Base-by-base conservation (phyloP, 208 protist species). In the Acanthamoeba triangularis region DNA sequence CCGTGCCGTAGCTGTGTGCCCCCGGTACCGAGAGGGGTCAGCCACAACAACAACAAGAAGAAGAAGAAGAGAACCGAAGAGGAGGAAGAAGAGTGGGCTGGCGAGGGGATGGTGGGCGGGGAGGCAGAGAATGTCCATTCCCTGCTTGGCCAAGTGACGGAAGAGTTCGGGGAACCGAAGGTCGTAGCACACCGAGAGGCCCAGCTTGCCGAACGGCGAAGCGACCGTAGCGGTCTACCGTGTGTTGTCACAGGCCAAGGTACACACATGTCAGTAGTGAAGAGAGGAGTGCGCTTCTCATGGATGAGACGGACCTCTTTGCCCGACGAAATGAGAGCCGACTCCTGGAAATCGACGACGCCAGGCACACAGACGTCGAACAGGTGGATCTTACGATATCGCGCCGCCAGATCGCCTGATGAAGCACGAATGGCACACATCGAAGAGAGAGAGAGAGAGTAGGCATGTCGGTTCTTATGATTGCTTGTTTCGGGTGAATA, bases 301-400 rank as follows among this genome's bases (percentile, higher is more conserved):
- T 10, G 35, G 1, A 37, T 76, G 72, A 41, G 72, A 28, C 54
- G n/a, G 28, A 67, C 52, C 52, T 90, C 20, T 23, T 65, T 63
- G 30, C 52, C 82, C 3, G 54, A 90, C 20, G 52, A 90, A 49
- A 65, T 90, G 10, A 59, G 54, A 4, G 82, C 54, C n/a, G 82
- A 90, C 30, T 90, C 52, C 35, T 90, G 56, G 37, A 82, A 82
- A 20, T 82, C 74, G 33, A 82, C 74, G 25, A 82, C 74, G 74
- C 74, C 74, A 52, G 74, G 74, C 35, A 82, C 74, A 28, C 74
- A 82, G 16, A 90, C 82, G 47, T 90, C 82, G 30, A 90, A 90
- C 23, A 90, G 82, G 56, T 90, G 82, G 5, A 90, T 90, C 82
- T 90, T 90, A 7, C 82, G 25, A 49, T 90, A 90, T 2, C 25